Evolutionary conservation across 1,284 basidiomycete species (phyloP).

Genomic region (Stereum hirsutum): DNA sequence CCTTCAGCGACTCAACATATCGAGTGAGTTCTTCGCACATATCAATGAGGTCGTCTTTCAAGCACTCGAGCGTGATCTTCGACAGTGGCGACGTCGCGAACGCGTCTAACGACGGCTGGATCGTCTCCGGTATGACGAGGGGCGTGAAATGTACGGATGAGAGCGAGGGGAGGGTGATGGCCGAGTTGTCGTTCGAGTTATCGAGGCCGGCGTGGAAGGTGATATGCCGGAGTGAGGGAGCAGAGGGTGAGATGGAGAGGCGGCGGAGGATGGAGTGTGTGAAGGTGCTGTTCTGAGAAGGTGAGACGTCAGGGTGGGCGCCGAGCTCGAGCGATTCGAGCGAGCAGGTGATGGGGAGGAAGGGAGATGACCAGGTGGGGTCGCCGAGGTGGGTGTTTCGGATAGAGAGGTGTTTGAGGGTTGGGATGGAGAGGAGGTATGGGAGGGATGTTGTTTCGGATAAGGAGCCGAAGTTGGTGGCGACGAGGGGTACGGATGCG

Average conservation of each 20-base stretch:
- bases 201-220: constrained; percentile 37
- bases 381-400: constrained; percentile 66
- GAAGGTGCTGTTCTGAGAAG: constrained; percentile 53
- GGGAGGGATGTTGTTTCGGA: neutral
- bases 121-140: constrained; percentile 50
- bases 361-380: constrained; percentile 37
- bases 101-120: constrained; percentile 31
- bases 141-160: constrained; percentile 50
- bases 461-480: constrained; percentile 32
- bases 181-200: constrained; percentile 28
- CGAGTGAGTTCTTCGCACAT: constrained; percentile 17
- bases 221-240: neutral
- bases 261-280: constrained; percentile 47
- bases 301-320: constrained; percentile 43
- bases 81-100: neutral
- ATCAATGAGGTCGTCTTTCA: too few species aligned
- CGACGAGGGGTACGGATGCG: constrained; percentile 48
- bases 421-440: neutral
- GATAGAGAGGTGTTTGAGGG: constrained; percentile 42
- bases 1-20: constrained; percentile 12
- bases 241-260: neutral
- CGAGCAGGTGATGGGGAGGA: constrained; percentile 31
- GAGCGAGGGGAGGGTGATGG: constrained; percentile 41
- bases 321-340: constrained; percentile 53
- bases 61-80: too few species aligned